A percentile compares a stretch with the other conserved stretches of the same genome.
Evolutionary conservation across 2,329 filamentous ascomycete species (phyloP).

Genomic region (Beauveria medogensis): DNA sequence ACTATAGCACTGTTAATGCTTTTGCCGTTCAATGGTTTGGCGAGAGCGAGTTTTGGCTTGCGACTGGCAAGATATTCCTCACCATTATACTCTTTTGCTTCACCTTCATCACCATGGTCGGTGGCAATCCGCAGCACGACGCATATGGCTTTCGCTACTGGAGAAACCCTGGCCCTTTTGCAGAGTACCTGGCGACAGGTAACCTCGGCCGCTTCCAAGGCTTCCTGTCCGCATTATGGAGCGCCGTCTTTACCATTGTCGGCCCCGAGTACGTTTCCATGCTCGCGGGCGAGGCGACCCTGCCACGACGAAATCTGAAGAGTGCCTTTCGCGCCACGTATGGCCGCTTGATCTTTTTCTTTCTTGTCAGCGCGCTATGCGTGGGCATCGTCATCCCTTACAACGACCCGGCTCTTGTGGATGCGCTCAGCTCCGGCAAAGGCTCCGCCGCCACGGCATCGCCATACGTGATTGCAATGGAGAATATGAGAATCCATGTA

Average conservation of each 20-base stretch:
- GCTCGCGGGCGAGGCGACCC: slow-evolving; percentile 61
- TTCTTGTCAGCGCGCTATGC: slow-evolving; percentile 46
- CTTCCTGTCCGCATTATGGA: slow-evolving; percentile 59
- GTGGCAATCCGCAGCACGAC: slow-evolving; percentile 63
- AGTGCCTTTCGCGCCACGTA: slow-evolving; percentile 66
- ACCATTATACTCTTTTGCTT: slow-evolving; percentile 61
- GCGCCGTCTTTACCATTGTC: slow-evolving; percentile 53
- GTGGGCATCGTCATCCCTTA: slow-evolving; percentile 45
- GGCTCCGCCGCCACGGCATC: slow-evolving; percentile 44
- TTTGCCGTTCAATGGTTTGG: slow-evolving; percentile 59
- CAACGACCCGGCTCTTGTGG: slow-evolving; percentile 51
- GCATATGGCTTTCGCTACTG: slow-evolving; percentile 64
- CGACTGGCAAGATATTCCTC: slow-evolving; percentile 54
- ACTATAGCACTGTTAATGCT: slow-evolving; percentile 46
- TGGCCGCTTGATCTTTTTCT: slow-evolving; percentile 62
- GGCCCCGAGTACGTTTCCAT: slow-evolving; percentile 61
- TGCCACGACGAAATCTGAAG: slow-evolving; percentile 55
- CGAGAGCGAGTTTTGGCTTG: slow-evolving; percentile 64
- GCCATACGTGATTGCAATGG: slow-evolving; percentile 56
- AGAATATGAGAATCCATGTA: slow-evolving; percentile 41
- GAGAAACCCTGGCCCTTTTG: slow-evolving; percentile 35
- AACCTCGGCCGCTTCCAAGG: slow-evolving; percentile 60
- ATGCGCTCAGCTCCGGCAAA: slow-evolving; percentile 33
- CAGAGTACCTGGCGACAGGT: slow-evolving; percentile 50
- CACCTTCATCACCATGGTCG: slow-evolving; percentile 71